These are phyloP conservation scores for Danielozyma ontarioensis DNA, from an alignment of 805 yeast genomes.

Conservation along the genomic window DNA sequence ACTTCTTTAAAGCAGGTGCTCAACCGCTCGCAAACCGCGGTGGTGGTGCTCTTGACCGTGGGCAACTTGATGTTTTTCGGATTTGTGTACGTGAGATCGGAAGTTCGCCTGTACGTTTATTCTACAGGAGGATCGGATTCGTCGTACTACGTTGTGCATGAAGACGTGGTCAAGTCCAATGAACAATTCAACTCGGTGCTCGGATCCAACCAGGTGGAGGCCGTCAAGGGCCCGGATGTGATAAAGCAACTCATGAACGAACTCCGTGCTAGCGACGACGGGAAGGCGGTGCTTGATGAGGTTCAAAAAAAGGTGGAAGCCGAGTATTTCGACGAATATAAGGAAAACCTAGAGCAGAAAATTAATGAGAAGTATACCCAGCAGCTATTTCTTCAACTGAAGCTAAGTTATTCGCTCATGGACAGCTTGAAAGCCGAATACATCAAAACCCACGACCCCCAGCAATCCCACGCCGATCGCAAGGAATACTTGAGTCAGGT, in stretches of 20 bases:
- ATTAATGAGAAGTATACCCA: neutral
- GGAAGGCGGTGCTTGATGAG: neutral
- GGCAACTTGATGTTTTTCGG: neutral
- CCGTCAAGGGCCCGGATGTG: too few species aligned
- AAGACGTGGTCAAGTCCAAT: neutral
- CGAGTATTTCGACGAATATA: neutral
- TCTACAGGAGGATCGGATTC: neutral
- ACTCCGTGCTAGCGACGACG: neutral
- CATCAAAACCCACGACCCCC: neutral
- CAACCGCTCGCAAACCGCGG: neutral
- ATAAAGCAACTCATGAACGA: too few species aligned
- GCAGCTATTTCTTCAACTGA: neutral
- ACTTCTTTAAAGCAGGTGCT: too few species aligned
- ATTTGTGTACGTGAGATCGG: neutral
- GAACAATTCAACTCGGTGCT: too few species aligned
- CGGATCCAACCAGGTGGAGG: too few species aligned
- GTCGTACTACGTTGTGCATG: neutral
- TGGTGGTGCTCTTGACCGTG: neutral
- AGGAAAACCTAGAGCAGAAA: neutral
- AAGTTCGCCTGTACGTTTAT: neutral
- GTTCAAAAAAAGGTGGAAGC: neutral
- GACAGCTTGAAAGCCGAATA: neutral
- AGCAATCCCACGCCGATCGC: neutral
- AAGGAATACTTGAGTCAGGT: neutral
- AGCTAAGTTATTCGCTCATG: neutral